A percentile compares a stretch with the other conserved stretches of the same genome.
Conservation (phyloP, 2,329 filamentous ascomycete genomes). For the Penicillium sp. region DNA sequence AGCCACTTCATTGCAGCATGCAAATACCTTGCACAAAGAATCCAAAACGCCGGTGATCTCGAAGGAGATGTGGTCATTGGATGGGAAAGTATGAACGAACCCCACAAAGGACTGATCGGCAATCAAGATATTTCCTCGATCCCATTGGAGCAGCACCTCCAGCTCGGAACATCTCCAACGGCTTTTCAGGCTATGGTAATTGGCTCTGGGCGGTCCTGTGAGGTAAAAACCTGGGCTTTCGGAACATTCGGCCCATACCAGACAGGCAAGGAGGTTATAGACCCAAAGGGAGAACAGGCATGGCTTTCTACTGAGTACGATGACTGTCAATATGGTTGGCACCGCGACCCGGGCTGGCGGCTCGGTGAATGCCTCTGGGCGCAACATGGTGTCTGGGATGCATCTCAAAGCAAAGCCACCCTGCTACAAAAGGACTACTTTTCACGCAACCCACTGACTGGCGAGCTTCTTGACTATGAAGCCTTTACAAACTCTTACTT, state of each 20-base stretch:
- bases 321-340: conserved; percentile 86
- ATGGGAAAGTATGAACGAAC: conserved; percentile 96
- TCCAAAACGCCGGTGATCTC: conserved; percentile 85
- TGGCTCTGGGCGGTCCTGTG: conserved; percentile 81
- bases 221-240: conserved; percentile 90
- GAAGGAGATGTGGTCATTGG: conserved; percentile 88
- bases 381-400: conserved; percentile 94
- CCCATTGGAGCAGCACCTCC: conserved; percentile 81
- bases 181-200: conserved; percentile 90
- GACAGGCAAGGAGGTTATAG: conserved; percentile 75
- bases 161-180: conserved; percentile 90
- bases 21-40: conserved; percentile 74
- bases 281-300: conserved; percentile 80
- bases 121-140: conserved; percentile 78
- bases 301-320: conserved; percentile 82
- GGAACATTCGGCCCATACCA: conserved; percentile 90
- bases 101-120: conserved; percentile 82
- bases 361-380: conserved; percentile 98
- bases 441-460: conserved; percentile 69
- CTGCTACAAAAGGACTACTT: conserved; percentile 88
- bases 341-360: conserved; percentile 81
- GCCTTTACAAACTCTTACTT: conserved; percentile 90
- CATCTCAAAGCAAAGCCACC: conserved; percentile 59
- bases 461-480: conserved; percentile 72
- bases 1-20: conserved; percentile 79